phyloP scores from a whole-genome alignment of 805 yeast species.

The Kuraishia cidri region DNA sequence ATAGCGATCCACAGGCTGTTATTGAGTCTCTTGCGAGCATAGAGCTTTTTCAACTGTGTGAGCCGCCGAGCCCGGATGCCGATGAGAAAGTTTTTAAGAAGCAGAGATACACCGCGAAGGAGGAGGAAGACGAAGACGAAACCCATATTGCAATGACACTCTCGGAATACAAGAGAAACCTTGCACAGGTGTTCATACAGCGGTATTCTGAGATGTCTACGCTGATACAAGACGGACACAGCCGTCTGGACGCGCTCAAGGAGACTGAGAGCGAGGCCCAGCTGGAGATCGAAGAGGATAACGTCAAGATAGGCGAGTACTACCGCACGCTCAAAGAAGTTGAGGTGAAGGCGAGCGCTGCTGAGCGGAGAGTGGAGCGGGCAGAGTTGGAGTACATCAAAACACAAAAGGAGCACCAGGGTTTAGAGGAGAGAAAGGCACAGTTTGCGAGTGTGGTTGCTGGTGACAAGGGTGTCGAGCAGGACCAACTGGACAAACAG shows the following conservation, averaged over 20 bases:
- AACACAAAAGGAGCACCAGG: constrained; percentile 7
- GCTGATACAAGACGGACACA: constrained; percentile 22
- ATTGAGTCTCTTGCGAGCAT: background rate
- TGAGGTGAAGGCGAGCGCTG: constrained; percentile 18
- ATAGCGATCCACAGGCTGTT: background rate
- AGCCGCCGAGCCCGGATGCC: background rate
- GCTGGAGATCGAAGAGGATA: constrained; percentile 25
- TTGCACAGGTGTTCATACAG: background rate
- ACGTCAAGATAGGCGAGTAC: constrained; percentile 27
- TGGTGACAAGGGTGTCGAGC: constrained; percentile 7
- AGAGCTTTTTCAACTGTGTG: background rate
- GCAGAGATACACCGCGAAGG: background rate
- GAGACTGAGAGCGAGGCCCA: constrained; percentile 17
- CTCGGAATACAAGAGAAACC: background rate
- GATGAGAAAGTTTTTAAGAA: background rate
- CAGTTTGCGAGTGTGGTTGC: constrained; percentile 1
- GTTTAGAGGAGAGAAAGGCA: constrained; percentile 6
- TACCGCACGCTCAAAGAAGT: constrained; percentile 26
- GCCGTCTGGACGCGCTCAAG: constrained; percentile 16
- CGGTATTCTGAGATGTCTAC: background rate
- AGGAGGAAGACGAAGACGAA: background rate
- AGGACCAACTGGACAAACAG: constrained; percentile 6
- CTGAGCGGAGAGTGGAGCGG: constrained; percentile 19
- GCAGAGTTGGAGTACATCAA: constrained; percentile 19
- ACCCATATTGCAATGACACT: background rate